phyloP scores from a whole-genome alignment of 2,329 filamentous ascomycete species.

The Trichoderma sp. region DNA sequence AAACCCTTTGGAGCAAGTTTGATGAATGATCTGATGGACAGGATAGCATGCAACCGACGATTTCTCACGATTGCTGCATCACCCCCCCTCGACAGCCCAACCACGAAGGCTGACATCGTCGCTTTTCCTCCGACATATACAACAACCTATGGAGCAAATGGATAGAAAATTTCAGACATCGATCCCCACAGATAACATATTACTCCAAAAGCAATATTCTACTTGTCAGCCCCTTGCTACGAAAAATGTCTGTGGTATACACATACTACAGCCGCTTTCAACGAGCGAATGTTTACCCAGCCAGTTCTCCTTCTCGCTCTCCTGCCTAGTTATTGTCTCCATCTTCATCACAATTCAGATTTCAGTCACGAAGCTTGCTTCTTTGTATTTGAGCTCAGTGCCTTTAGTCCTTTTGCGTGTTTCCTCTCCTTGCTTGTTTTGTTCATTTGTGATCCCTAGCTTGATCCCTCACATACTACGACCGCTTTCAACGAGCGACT shows the following conservation, averaged over 20 bases:
- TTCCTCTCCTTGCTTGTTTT: too few relatives aligned
- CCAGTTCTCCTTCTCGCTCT: too few relatives aligned
- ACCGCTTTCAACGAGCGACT: neutral
- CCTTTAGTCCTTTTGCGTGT: too few relatives aligned
- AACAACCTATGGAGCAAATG: neutral
- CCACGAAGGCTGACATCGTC: neutral
- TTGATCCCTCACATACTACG: neutral
- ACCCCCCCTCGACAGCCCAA: neutral
- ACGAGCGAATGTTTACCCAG: too few relatives aligned
- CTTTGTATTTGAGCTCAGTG: too few relatives aligned
- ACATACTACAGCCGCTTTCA: neutral
- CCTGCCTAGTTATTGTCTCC: too few relatives aligned
- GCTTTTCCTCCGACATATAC: neutral
- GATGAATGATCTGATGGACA: neutral
- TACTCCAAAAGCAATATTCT: neutral
- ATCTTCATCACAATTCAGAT: too few relatives aligned
- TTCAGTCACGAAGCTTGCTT: too few relatives aligned
- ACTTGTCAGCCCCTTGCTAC: neutral
- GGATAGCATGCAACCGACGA: neutral
- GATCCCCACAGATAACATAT: neutral
- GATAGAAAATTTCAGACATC: neutral
- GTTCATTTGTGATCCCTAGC: too few relatives aligned
- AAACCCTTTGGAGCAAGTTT: neutral
- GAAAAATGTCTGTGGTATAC: neutral
- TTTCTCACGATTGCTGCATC: neutral